A percentile compares a stretch with the other conserved stretches of the same genome.
Evolutionary conservation across 768 basidiomycete genomes (phyloP).

Genomic region (Cantharellus cinnabarinus): DNA sequence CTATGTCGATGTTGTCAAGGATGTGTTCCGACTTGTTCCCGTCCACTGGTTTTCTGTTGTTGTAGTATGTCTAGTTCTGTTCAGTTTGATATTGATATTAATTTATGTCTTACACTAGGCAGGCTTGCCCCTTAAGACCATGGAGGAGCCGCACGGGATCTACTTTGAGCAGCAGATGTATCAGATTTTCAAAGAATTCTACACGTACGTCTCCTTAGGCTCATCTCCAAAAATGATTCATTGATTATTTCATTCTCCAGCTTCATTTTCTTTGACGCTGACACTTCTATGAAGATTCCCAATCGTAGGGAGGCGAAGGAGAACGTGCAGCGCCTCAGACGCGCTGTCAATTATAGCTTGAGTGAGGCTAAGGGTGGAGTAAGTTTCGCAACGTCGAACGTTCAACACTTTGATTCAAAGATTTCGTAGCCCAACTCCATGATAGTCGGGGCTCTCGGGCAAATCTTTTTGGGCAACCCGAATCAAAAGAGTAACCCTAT

Average conservation of each 20-base stretch:
- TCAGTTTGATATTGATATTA: neutral
- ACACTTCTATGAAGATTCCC: neutral
- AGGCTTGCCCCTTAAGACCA: slow-evolving; percentile 5
- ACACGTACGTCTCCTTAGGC: neutral
- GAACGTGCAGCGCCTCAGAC: neutral
- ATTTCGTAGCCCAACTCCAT: neutral
- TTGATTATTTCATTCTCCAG: neutral
- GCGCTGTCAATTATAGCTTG: neutral
- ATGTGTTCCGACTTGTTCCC: slow-evolving; percentile 45
- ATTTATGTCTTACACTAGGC: neutral
- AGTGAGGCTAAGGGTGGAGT: neutral
- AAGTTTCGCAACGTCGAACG: neutral
- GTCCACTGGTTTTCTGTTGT: slow-evolving; percentile 38
- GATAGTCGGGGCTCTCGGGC: neutral
- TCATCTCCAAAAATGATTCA: neutral
- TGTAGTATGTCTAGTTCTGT: slow-evolving; percentile 17
- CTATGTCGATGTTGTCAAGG: slow-evolving; percentile 37
- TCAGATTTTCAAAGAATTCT: slow-evolving; percentile 1
- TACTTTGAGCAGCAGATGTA: slow-evolving; percentile 5
- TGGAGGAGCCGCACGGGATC: slow-evolving; percentile 1
- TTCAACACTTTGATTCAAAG: neutral
- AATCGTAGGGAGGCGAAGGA: neutral
- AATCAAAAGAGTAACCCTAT: neutral
- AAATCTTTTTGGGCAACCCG: neutral
- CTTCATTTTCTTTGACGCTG: neutral